Evolutionary conservation across 2,329 filamentous ascomycete species (phyloP).

Genomic region (Beauveria caledonica): DNA sequence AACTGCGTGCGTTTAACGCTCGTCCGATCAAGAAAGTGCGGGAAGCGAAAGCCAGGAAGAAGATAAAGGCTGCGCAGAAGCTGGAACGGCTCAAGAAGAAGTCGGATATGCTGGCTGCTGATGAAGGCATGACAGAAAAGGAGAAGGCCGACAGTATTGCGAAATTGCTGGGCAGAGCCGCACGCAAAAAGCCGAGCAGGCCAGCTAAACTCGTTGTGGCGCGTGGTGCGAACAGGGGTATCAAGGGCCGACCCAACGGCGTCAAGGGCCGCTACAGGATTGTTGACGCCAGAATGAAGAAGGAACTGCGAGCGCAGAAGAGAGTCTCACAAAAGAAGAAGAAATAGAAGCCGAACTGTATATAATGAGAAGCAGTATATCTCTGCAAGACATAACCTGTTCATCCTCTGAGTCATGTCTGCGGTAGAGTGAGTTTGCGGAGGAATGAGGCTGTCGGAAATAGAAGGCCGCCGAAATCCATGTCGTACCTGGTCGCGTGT

Average conservation of each 20-base stretch:
- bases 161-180: slow-evolving; percentile 72
- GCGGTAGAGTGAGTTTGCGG: slow-evolving; percentile 25
- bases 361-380: slow-evolving; percentile 11
- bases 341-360: slow-evolving; percentile 19
- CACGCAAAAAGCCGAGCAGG: slow-evolving; percentile 77
- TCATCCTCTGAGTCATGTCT: neutral
- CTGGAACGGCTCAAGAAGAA: slow-evolving; percentile 97
- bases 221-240: slow-evolving; percentile 71
- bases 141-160: slow-evolving; percentile 85
- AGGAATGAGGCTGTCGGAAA: slow-evolving; percentile 55
- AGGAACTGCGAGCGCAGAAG: slow-evolving; percentile 86
- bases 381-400: slow-evolving; percentile 10
- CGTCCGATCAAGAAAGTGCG: slow-evolving; percentile 98
- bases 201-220: slow-evolving; percentile 86
- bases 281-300: slow-evolving; percentile 91
- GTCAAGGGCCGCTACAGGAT: slow-evolving; percentile 97
- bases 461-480: slow-evolving; percentile 64
- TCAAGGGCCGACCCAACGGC: slow-evolving; percentile 78
- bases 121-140: slow-evolving; percentile 89
- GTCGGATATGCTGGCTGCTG: slow-evolving; percentile 78
- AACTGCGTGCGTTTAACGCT: slow-evolving; percentile 84
- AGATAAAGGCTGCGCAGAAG: slow-evolving; percentile 83
- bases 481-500: slow-evolving; percentile 57
- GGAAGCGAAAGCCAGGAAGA: slow-evolving; percentile 94
- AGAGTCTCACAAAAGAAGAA: slow-evolving; percentile 64